These are phyloP conservation scores for Stylonectria norvegica DNA, from an alignment of 2,329 filamentous ascomycete species.

Conservation along the genomic window DNA sequence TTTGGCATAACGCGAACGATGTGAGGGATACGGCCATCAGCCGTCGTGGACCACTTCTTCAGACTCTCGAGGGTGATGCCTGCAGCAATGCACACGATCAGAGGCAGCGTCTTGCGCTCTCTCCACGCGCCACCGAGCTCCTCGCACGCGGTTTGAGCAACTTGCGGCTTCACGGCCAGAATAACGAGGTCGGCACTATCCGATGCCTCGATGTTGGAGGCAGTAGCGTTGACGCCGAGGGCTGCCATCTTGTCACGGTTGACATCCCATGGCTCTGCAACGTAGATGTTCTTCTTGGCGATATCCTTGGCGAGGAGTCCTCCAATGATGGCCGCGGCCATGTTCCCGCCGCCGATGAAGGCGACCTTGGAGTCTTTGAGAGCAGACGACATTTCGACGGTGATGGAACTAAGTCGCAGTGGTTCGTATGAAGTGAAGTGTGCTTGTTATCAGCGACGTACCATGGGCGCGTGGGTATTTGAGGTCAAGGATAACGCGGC, in stretches of 20 bases:
- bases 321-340: slow-evolving; percentile 51
- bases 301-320: slow-evolving; percentile 44
- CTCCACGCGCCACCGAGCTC: slow-evolving; percentile 43
- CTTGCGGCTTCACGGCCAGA: slow-evolving; percentile 51
- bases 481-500: too few relatives aligned
- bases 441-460: too few relatives aligned
- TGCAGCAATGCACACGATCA: slow-evolving; percentile 48
- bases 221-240: slow-evolving; percentile 44
- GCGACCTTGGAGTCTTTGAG: slow-evolving; percentile 33
- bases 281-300: slow-evolving; percentile 42
- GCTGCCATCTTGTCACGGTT: slow-evolving; percentile 48
- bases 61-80: slow-evolving; percentile 46
- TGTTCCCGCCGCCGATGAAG: slow-evolving; percentile 48
- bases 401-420: not conserved
- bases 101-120: slow-evolving; percentile 32
- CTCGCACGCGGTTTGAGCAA: slow-evolving; percentile 44
- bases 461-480: too few relatives aligned
- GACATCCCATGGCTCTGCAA: slow-evolving; percentile 51
- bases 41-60: slow-evolving; percentile 39
- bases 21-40: slow-evolving; percentile 38
- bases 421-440: too few relatives aligned
- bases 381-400: slow-evolving; percentile 22
- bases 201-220: slow-evolving; percentile 44
- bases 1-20: slow-evolving; percentile 53
- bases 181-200: slow-evolving; percentile 44